phyloP scores from a whole-genome alignment of 1,284 basidiomycete genomes.

The Trichosporon sp. region DNA sequence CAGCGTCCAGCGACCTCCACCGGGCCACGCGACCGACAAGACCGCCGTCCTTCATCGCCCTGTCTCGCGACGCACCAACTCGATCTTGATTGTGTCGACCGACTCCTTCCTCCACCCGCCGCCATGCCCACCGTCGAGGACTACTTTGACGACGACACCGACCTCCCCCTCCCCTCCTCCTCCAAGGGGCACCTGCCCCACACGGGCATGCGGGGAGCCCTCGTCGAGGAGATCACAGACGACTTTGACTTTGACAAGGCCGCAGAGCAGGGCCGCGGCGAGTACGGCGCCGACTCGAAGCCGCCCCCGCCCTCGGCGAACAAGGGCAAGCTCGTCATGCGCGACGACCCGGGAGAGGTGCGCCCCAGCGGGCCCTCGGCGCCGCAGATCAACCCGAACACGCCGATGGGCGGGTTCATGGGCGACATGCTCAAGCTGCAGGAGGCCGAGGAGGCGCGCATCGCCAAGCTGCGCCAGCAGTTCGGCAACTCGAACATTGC shows the following conservation, averaged over 20 bases:
- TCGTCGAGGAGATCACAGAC: slow-evolving; percentile 64
- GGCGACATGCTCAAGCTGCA: slow-evolving; percentile 50
- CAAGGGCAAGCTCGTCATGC: slow-evolving; percentile 34
- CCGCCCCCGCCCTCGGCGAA: slow-evolving; percentile 29
- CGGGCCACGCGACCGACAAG: neutral
- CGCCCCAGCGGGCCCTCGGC: slow-evolving; percentile 20
- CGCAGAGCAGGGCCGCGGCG: slow-evolving; percentile 49
- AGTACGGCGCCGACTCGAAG: slow-evolving; percentile 42
- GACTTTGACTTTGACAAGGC: slow-evolving; percentile 51
- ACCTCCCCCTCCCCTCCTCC: slow-evolving; percentile 54
- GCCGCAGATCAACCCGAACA: slow-evolving; percentile 37
- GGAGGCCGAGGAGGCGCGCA: slow-evolving; percentile 45
- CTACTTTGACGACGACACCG: slow-evolving; percentile 80
- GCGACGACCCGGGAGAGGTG: slow-evolving; percentile 28
- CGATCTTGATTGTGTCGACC: neutral
- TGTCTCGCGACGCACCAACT: neutral
- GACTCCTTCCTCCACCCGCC: neutral
- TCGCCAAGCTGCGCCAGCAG: slow-evolving; percentile 44
- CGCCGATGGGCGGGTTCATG: slow-evolving; percentile 51
- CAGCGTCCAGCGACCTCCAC: neutral
- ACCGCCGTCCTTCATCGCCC: neutral
- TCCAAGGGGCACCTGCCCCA: slow-evolving; percentile 61
- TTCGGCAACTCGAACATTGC: slow-evolving; percentile 38
- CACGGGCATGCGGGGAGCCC: slow-evolving; percentile 63
- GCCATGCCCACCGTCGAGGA: slow-evolving; percentile 49